These are phyloP conservation scores for Linnemannia elongata DNA, from an alignment of 192 early-diverging fungal species.

Conservation along the genomic window DNA sequence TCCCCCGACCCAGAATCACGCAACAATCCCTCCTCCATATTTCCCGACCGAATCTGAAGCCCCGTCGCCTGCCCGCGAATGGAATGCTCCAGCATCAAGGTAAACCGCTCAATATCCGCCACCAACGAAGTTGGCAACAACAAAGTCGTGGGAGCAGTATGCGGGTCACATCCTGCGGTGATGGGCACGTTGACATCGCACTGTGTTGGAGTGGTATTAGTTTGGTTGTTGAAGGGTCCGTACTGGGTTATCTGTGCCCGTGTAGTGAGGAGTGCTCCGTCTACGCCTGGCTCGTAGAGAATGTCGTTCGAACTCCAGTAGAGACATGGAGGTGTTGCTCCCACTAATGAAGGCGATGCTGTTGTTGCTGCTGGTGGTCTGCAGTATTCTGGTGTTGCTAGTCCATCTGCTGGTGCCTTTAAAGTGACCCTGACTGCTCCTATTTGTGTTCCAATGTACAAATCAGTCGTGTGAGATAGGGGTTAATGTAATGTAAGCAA, in stretches of 20 bases:
- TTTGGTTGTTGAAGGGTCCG: conserved; percentile 28
- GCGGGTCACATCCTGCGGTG: conserved; percentile 29
- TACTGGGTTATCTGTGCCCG: conserved; percentile 43
- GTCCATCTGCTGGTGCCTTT: conserved; percentile 37
- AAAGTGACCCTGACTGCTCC: conserved; percentile 48
- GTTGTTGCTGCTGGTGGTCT: not conserved
- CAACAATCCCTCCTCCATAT: conserved; percentile 49
- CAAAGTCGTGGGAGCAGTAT: not conserved
- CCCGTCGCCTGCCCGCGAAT: conserved; percentile 54
- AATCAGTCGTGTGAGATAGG: not conserved
- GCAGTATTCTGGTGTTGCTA: conserved; percentile 31
- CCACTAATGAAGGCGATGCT: conserved; percentile 5
- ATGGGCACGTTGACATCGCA: conserved; percentile 42
- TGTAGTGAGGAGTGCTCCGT: conserved; percentile 55
- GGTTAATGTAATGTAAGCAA: too few species aligned
- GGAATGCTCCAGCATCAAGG: conserved; percentile 61
- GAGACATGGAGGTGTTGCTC: conserved; percentile 19
- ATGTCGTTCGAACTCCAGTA: conserved; percentile 52
- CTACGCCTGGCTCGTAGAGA: conserved; percentile 41
- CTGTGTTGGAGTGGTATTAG: not conserved
- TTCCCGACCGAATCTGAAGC: conserved; percentile 54
- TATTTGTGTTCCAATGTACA: not conserved
- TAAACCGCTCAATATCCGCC: conserved; percentile 57
- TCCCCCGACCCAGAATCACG: conserved; percentile 30
- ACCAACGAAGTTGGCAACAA: conserved; percentile 45